These are phyloP conservation scores for Salix purpurea DNA, from an alignment of 345 rosid species.

Conservation along the genomic window DNA sequence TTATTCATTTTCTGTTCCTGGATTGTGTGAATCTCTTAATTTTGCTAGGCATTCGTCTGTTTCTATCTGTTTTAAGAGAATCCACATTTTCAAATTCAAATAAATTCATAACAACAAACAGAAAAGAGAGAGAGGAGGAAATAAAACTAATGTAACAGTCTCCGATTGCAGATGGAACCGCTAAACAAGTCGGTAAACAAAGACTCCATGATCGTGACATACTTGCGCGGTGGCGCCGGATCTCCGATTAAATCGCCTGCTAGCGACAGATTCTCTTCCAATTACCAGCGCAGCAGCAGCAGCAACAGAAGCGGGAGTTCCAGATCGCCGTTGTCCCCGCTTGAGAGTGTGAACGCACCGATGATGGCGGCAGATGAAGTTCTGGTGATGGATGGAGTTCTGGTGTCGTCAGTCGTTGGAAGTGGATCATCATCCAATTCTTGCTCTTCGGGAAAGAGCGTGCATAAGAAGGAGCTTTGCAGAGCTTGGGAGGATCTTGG, in stretches of 20 bases:
- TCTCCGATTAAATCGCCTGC: conserved; percentile 3
- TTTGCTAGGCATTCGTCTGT: too few relatives aligned
- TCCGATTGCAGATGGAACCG: background rate
- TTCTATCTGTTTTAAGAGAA: too few relatives aligned
- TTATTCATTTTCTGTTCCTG: too few relatives aligned
- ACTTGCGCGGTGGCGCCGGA: conserved; percentile 10
- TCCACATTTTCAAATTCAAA: background rate
- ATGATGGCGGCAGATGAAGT: conserved; percentile 37
- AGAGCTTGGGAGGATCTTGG: conserved; percentile 31
- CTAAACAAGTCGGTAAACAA: conserved; percentile 9
- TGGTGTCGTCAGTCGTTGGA: conserved; percentile 4
- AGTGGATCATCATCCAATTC: conserved; percentile 13
- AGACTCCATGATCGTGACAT: conserved; percentile 1
- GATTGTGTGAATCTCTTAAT: too few relatives aligned
- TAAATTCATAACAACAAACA: background rate
- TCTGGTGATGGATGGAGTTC: conserved; percentile 63
- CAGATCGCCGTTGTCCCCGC: conserved; percentile 31
- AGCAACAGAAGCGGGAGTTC: background rate
- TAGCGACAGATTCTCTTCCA: background rate
- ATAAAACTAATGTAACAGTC: background rate
- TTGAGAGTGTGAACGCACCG: conserved; percentile 8
- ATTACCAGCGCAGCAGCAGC: background rate
- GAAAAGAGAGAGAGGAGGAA: background rate
- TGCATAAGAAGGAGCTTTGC: conserved; percentile 24
- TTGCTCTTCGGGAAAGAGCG: conserved; percentile 9